These are phyloP conservation scores for Pseudogymnoascus sp. DNA, from an alignment of 2,329 filamentous ascomycete species.

Conservation along the genomic window DNA sequence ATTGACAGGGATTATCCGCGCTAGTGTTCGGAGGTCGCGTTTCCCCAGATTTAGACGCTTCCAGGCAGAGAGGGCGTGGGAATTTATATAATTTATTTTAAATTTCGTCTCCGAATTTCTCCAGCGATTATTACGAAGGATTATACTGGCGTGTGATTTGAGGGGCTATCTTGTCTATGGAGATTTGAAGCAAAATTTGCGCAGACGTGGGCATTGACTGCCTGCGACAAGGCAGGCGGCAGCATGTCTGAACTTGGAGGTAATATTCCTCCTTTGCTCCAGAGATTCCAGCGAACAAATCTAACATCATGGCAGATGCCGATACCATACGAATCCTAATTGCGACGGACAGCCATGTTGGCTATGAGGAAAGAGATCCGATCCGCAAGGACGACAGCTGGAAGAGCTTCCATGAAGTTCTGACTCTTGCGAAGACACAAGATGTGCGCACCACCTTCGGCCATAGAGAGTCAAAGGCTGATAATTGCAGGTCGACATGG, in stretches of 20 bases:
- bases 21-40: conserved; percentile 13
- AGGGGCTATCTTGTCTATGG: neutral
- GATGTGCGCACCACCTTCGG: conserved; percentile 47
- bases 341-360: conserved; percentile 95
- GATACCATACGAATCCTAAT: conserved; percentile 93
- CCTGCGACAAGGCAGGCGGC: neutral
- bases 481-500: conserved; percentile 70
- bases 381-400: conserved; percentile 96
- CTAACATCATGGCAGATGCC: conserved; percentile 30
- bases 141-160: neutral
- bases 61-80: neutral
- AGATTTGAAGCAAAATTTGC: conserved; percentile 6
- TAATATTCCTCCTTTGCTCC: neutral
- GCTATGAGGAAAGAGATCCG: conserved; percentile 85
- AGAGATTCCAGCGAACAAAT: neutral
- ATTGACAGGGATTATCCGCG: conserved; percentile 11
- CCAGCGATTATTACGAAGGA: neutral
- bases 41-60: conserved; percentile 14
- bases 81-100: neutral
- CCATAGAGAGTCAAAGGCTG: conserved; percentile 12
- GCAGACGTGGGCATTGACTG: conserved; percentile 3
- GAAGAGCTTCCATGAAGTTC: conserved; percentile 90
- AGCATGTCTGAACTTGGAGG: conserved; percentile 10
- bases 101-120: neutral
- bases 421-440: conserved; percentile 73